phyloP scores from a whole-genome alignment of 106 monocot genomes.

The Triglochin maritima region DNA sequence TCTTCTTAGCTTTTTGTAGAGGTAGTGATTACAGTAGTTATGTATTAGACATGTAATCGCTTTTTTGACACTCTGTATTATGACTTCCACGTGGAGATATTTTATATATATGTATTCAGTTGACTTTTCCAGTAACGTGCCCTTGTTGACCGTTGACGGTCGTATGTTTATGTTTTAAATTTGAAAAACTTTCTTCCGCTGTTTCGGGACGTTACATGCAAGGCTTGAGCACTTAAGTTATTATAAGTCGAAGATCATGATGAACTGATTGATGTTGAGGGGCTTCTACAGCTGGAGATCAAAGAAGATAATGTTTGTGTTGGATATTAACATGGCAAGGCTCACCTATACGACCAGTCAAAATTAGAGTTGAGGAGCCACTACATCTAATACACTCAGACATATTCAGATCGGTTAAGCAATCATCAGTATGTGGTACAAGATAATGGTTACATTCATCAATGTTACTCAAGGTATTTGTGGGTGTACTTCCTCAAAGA shows the following conservation, averaged over 20 bases:
- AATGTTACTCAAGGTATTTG: slow-evolving; percentile 11
- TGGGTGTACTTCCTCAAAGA: slow-evolving; percentile 18
- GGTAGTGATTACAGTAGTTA: too few species aligned
- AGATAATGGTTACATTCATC: slow-evolving; percentile 15
- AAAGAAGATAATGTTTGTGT: not conserved
- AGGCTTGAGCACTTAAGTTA: slow-evolving; percentile 5
- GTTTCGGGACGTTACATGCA: too few species aligned
- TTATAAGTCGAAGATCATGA: slow-evolving; percentile 8
- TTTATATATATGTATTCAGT: too few species aligned
- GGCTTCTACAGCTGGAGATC: slow-evolving; percentile 5
- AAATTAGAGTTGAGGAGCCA: slow-evolving; percentile 4
- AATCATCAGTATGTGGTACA: slow-evolving; percentile 4
- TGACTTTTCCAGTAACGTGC: too few species aligned
- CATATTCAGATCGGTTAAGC: slow-evolving; percentile 1
- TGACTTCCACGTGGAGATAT: too few species aligned
- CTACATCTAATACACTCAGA: slow-evolving; percentile 10
- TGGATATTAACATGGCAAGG: slow-evolving; percentile 9
- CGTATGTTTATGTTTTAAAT: too few species aligned
- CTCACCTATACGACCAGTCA: slow-evolving; percentile 8
- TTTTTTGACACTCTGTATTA: too few species aligned
- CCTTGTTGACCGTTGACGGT: too few species aligned
- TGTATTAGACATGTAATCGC: too few species aligned
- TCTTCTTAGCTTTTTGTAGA: too few species aligned
- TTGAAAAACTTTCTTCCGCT: too few species aligned
- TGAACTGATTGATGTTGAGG: slow-evolving; percentile 2